Evolutionary conservation across 129 eudicot genomes (phyloP), one percentile per base, ranked within the genome.

Genomic region (Logfia minima): DNA sequence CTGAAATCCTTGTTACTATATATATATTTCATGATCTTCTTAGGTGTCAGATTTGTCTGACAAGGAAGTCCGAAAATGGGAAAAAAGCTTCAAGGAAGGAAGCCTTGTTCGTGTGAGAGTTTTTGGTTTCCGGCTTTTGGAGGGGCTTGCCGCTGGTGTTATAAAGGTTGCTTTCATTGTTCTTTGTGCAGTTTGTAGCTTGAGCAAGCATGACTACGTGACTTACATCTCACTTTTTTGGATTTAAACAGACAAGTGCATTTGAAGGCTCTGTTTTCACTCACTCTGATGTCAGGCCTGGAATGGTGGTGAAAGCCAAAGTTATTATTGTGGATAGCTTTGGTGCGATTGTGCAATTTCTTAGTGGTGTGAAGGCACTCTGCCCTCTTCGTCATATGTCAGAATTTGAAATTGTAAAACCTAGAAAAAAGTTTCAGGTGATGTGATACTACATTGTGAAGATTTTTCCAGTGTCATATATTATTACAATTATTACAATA

Each of bases 381-480:
- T 94, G 99, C 76, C 99, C 99, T 21, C 88, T 94, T 59, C 93
- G 92, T 56, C 99, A 94, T 69, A 94, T 94, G 97, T 94, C 99
- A 14, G 99, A 94, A 75, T 84, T 87, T 80, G 99, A 94, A 71
- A 94, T 94, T 71, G 80, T 83, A 53, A 94, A 94, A 83, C 99
- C 99, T 34, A 80, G 96, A 59, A 94, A 91, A 85, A 91, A 91
- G 80, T 91, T 94, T 59, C 90, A 94, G 99, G 99, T 94, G 28
- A 74, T 65, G 68, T 78, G 51, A 35, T 6, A 7, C 39, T 35
- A 35, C 39, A 6, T 6, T 35, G 39, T 35, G 39, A 35, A 35
- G 39, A 35, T 35, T 35, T 35, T 35, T 35, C 39, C 8, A 35
- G 6, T 5, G 39, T 35, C 0, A 35, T 35, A 4, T 35, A 5